phyloP scores from a whole-genome alignment of 768 basidiomycete species.

The Suillus discolor region DNA sequence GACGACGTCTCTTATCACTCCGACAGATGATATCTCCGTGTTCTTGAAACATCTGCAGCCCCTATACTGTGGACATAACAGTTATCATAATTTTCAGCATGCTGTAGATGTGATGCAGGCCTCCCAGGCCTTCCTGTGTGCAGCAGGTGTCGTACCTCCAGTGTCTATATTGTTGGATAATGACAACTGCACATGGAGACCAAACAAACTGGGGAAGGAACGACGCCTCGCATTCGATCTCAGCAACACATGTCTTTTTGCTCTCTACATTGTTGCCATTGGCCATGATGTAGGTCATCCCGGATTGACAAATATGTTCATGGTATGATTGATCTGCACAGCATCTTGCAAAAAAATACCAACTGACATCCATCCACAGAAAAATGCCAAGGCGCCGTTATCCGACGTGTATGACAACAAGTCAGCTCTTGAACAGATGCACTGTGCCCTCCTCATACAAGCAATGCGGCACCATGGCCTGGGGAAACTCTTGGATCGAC shows the following conservation, averaged over 20 bases:
- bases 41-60: slow-evolving; percentile 89
- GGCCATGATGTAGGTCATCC: slow-evolving; percentile 99
- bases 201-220: slow-evolving; percentile 45
- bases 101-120: slow-evolving; percentile 97
- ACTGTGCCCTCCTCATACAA: slow-evolving; percentile 77
- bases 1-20: slow-evolving; percentile 18
- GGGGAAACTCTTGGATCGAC: slow-evolving; percentile 63
- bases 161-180: slow-evolving; percentile 60
- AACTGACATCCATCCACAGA: slow-evolving; percentile 46
- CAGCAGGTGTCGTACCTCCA: slow-evolving; percentile 81
- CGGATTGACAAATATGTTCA: slow-evolving; percentile 90
- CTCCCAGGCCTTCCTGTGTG: slow-evolving; percentile 79
- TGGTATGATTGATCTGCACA: slow-evolving; percentile 62
- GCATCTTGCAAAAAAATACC: slow-evolving; percentile 4
- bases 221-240: slow-evolving; percentile 43
- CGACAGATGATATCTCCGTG: slow-evolving; percentile 67
- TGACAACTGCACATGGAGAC: slow-evolving; percentile 38
- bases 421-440: slow-evolving; percentile 92
- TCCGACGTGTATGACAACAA: slow-evolving; percentile 87
- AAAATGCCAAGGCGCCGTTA: slow-evolving; percentile 91
- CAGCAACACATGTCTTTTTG: slow-evolving; percentile 74
- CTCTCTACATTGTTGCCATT: slow-evolving; percentile 88
- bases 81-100: slow-evolving; percentile 98
- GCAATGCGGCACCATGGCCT: slow-evolving; percentile 83
- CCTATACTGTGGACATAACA: slow-evolving; percentile 88